Percentiles rank a stretch among this genome's conserved stretches.
These are phyloP conservation scores for Straminergon stramineum DNA, from an alignment of 225 moss, liverwort and hornwort species.

Conservation along the genomic window DNA sequence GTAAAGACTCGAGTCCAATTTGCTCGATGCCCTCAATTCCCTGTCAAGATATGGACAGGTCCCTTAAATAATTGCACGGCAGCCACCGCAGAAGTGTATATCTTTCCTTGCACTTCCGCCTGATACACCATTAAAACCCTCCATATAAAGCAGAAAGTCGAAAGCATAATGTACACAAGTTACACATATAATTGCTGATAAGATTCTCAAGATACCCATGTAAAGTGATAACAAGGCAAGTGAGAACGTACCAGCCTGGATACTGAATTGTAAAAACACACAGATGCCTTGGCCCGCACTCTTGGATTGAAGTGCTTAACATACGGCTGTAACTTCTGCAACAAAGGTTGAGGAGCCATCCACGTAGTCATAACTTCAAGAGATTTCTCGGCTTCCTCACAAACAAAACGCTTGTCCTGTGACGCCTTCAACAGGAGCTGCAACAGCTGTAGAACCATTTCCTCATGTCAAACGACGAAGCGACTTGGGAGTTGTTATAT, in stretches of 20 bases:
- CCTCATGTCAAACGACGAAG: background rate
- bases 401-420: constrained; percentile 97
- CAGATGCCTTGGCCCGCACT: constrained; percentile 90
- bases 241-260: constrained; percentile 55
- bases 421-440: constrained; percentile 94
- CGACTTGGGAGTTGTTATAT: background rate
- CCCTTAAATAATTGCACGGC: background rate
- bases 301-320: constrained; percentile 84
- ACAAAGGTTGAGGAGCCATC: constrained; percentile 54
- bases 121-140: background rate
- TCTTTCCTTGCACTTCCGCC: background rate
- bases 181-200: background rate
- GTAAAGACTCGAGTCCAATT: constrained; percentile 66
- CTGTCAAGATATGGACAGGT: constrained; percentile 21
- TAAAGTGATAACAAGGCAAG: background rate
- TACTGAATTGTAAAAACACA: constrained; percentile 77
- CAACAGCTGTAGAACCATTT: constrained; percentile 53
- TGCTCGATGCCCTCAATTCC: constrained; percentile 71
- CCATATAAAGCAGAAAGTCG: background rate
- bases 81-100: background rate
- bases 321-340: constrained; percentile 85
- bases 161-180: background rate
- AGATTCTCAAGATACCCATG: background rate
- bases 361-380: constrained; percentile 68
- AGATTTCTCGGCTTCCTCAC: constrained; percentile 92